Evolutionary conservation across 1,284 basidiomycete genomes (phyloP).

Genomic region (Somion occarium): DNA sequence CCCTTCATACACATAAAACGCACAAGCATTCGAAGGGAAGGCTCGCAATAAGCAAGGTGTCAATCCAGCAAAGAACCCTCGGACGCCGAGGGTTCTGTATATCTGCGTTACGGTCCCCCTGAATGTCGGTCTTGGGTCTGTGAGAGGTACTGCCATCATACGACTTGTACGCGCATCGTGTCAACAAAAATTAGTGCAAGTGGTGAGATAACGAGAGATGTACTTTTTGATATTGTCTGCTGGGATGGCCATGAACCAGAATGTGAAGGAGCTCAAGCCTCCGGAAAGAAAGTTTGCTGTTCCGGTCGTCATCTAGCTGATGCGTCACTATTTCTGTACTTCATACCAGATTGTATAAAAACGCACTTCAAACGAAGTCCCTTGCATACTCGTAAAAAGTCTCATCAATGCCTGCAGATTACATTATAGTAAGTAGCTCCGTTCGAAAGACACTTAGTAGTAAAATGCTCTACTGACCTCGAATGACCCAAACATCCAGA

Average conservation of each 20-base stretch:
- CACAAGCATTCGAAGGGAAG: slow-evolving; percentile 70
- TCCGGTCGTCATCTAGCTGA: slow-evolving; percentile 56
- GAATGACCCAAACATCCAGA: slow-evolving; percentile 65
- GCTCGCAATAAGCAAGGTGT: slow-evolving; percentile 60
- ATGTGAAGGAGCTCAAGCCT: slow-evolving; percentile 57
- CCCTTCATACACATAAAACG: slow-evolving; percentile 69
- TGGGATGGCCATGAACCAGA: slow-evolving; percentile 69
- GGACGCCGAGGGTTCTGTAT: slow-evolving; percentile 41
- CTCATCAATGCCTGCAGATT: slow-evolving; percentile 52
- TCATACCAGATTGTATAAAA: too few relatives aligned
- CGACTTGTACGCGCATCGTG: slow-evolving; percentile 33
- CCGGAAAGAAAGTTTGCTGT: slow-evolving; percentile 69
- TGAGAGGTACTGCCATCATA: slow-evolving; percentile 51
- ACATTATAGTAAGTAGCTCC: neutral
- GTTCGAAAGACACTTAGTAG: neutral
- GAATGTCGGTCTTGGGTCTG: slow-evolving; percentile 44
- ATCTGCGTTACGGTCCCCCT: slow-evolving; percentile 44
- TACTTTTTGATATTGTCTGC: slow-evolving; percentile 79
- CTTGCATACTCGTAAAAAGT: slow-evolving; percentile 42
- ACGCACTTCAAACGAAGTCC: slow-evolving; percentile 50
- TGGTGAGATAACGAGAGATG: slow-evolving; percentile 16
- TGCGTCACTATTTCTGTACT: too few relatives aligned
- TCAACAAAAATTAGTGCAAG: slow-evolving; percentile 5
- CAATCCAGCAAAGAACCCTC: slow-evolving; percentile 61
- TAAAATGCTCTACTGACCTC: slow-evolving; percentile 44